Percentiles rank a stretch among this genome's conserved stretches.
phyloP scores from a whole-genome alignment of 441 rosid species.

The Viola pubescens region DNA sequence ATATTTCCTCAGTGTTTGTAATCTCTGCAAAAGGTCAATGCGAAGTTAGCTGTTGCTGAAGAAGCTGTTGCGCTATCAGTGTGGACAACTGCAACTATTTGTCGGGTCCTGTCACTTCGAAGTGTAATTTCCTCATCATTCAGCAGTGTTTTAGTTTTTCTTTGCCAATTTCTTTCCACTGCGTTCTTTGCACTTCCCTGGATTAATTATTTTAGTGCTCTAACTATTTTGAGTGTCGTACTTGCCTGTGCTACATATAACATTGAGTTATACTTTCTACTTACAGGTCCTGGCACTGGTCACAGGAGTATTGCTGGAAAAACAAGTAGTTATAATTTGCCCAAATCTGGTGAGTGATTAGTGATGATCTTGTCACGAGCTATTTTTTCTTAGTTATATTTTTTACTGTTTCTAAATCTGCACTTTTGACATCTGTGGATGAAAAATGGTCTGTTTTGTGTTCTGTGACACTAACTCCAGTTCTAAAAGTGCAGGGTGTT shows the following conservation, averaged over 20 bases:
- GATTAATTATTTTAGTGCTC: no score
- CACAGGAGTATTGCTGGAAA: slow-evolving; percentile 80
- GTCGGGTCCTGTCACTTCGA: slow-evolving; percentile 88
- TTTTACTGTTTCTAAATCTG: neutral
- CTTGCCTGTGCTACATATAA: no score
- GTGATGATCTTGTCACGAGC: neutral
- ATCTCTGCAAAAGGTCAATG: slow-evolving; percentile 46
- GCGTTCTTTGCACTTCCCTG: no score
- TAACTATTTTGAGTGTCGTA: no score
- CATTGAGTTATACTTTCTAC: slow-evolving; percentile 13
- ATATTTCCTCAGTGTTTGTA: slow-evolving; percentile 19
- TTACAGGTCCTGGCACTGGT: slow-evolving; percentile 70
- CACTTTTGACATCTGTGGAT: neutral
- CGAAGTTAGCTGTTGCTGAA: slow-evolving; percentile 79
- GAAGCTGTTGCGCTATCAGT: slow-evolving; percentile 82
- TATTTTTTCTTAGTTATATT: neutral
- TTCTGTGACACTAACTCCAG: slow-evolving; percentile 13
- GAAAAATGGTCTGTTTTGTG: neutral
- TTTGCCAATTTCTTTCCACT: neutral
- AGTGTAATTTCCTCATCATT: slow-evolving; percentile 45
- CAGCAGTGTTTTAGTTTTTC: neutral
- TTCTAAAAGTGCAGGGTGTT: slow-evolving; percentile 58
- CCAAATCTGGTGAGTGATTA: slow-evolving; percentile 73
- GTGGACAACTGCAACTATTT: slow-evolving; percentile 94
- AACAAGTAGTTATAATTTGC: slow-evolving; percentile 68